Evolutionary conservation across 257 asterid genomes (phyloP), one percentile per base, ranked within the genome.

Genomic region (Capsicum rhomboideum): DNA sequence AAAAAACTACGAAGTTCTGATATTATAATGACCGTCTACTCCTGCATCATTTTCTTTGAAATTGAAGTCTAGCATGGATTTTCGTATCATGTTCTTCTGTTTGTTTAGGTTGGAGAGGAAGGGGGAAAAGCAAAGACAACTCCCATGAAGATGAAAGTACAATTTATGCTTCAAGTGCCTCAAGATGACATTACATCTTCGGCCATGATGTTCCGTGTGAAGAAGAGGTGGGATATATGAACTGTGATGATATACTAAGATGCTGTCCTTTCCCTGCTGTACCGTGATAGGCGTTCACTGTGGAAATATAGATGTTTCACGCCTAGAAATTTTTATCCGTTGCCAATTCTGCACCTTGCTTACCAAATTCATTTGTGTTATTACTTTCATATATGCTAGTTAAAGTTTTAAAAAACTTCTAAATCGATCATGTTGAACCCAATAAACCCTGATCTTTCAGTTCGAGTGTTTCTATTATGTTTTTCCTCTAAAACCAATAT

Each of bases 121-220:
- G 90, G 31, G 8, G 98, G 98, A 14, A 92, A 86, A 88, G 94
- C 98, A 1, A 94, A 92, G 91, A 83, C 93, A 10, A 93, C 97
- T n/a, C 98, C 98, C 4, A 82, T 92, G 97, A 94, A 96, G 94
- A 92, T 91, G 97, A 96, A 93, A 86, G 92, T 93, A 85, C 99
- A 96, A 88, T 89, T 94, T 75, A 93, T 96, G 99, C 92, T 94
- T 82, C 98, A 96, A 90, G 97, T 96, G 78, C 99, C 98, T 40
- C 99, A 92, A 89, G 98, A 92, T 74, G 93, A 96, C 78, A 72
- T 96, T 16, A 88, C 88, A 82, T 87, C 97, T 11, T 92, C 98
- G 14, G 91, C 91, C 42, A 66, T 96, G 83, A 92, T 94, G 98
- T 96, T 96, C 87, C 95, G 97, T 2, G 93, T 93, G 64, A 96